Evolutionary conservation across 1,284 basidiomycete genomes (phyloP).

Genomic region (Anthracocystis setariae): DNA sequence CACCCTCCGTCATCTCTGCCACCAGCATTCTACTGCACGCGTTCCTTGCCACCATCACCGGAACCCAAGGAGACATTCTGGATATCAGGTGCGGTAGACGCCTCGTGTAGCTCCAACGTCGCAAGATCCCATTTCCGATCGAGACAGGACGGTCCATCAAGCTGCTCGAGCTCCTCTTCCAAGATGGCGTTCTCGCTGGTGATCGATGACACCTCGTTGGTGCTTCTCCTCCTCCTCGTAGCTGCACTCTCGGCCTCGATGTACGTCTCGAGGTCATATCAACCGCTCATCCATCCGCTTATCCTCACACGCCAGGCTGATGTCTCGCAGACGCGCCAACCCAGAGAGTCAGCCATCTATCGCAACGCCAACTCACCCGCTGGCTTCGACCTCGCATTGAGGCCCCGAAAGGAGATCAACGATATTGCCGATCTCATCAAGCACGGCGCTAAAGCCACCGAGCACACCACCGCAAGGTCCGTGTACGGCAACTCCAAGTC

Average conservation of each 20-base stretch:
- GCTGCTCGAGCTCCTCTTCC: background rate
- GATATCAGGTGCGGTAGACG: too few species aligned
- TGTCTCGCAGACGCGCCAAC: conserved; percentile 55
- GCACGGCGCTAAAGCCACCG: conserved; percentile 35
- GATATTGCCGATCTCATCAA: conserved; percentile 52
- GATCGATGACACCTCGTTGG: conserved; percentile 60
- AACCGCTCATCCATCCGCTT: conserved; percentile 64
- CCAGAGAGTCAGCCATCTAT: conserved; percentile 61
- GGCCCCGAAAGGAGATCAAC: conserved; percentile 49
- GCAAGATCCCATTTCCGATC: background rate
- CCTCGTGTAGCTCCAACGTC: too few species aligned
- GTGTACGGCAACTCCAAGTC: conserved; percentile 42
- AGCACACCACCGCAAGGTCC: conserved; percentile 19
- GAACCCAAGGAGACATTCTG: too few species aligned
- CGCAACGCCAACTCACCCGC: conserved; percentile 65
- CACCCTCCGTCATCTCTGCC: background rate
- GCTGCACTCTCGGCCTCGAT: conserved; percentile 45
- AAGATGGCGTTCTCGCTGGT: conserved; percentile 55
- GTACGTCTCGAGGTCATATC: conserved; percentile 51
- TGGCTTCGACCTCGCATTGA: conserved; percentile 62
- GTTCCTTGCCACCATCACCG: background rate
- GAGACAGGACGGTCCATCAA: background rate
- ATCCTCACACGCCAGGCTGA: conserved; percentile 64
- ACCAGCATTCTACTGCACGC: background rate
- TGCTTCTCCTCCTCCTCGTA: conserved; percentile 53